Percentiles rank a stretch among this genome's conserved stretches.
These are phyloP conservation scores for Hebeloma cylindrosporum DNA, from an alignment of 768 basidiomycete genomes.

Conservation along the genomic window DNA sequence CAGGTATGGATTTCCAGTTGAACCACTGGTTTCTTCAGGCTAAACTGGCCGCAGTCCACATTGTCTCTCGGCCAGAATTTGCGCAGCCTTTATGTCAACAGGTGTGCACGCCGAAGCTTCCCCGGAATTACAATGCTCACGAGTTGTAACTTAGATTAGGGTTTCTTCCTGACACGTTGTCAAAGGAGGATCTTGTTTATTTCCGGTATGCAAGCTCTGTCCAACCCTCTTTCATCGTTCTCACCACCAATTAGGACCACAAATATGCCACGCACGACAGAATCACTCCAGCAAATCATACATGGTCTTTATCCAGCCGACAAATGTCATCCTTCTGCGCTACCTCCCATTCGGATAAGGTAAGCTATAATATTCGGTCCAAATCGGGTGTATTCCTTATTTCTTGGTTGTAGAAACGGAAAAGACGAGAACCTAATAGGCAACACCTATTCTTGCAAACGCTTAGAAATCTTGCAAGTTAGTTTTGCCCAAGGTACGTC, in stretches of 20 bases:
- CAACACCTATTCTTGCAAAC: slow-evolving; percentile 67
- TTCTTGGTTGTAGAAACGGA: slow-evolving; percentile 46
- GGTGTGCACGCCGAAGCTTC: slow-evolving; percentile 37
- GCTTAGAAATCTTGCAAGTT: slow-evolving; percentile 58
- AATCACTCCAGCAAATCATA: slow-evolving; percentile 72
- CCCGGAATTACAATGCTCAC: not conserved
- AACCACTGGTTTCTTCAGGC: not conserved
- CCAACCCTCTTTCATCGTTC: not conserved
- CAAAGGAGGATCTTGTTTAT: slow-evolving; percentile 49
- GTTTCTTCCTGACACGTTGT: slow-evolving; percentile 57
- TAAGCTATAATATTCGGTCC: slow-evolving; percentile 22
- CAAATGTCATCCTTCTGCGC: slow-evolving; percentile 43
- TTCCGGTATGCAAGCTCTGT: slow-evolving; percentile 43
- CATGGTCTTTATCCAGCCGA: slow-evolving; percentile 65
- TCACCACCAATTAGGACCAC: slow-evolving; percentile 49
- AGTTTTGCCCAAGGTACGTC: slow-evolving; percentile 63
- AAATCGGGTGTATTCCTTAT: not conserved
- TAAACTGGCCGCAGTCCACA: slow-evolving; percentile 49
- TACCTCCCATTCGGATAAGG: slow-evolving; percentile 59
- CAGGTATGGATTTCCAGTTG: slow-evolving; percentile 39
- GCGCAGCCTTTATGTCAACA: slow-evolving; percentile 65
- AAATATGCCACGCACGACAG: slow-evolving; percentile 75
- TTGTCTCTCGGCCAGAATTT: slow-evolving; percentile 59
- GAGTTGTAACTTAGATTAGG: slow-evolving; percentile 45
- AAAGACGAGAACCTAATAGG: slow-evolving; percentile 72